phyloP scores from a whole-genome alignment of 371 early-diverging fungal genomes.

The Syncephalastrum monosporum region DNA sequence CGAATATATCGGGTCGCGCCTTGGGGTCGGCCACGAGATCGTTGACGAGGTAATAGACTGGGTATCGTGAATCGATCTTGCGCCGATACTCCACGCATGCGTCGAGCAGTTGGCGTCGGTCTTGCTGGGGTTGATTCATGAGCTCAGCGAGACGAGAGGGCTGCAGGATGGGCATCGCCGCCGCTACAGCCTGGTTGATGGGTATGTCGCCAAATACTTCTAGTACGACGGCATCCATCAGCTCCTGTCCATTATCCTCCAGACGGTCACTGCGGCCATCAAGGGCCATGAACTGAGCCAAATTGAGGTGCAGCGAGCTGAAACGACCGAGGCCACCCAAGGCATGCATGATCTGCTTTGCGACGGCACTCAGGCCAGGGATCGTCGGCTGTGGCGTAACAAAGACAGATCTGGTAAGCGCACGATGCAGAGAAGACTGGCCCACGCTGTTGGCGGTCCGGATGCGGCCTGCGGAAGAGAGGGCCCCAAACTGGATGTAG shows the following conservation, averaged over 20 bases:
- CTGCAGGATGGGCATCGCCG: conserved; percentile 34
- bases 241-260: conserved; percentile 18
- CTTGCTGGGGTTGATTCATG: conserved; percentile 6
- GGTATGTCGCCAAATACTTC: conserved; percentile 50
- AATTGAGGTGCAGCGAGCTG: conserved; percentile 34
- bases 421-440: conserved; percentile 24
- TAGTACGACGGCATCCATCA: conserved; percentile 39
- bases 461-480: conserved; percentile 40
- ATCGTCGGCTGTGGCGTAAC: conserved; percentile 31
- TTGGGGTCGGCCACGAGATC: conserved; percentile 28
- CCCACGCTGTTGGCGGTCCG: conserved; percentile 18
- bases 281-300: conserved; percentile 27
- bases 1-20: conserved; percentile 37
- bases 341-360: conserved; percentile 21
- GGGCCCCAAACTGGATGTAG: conserved; percentile 42
- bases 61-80: conserved; percentile 32
- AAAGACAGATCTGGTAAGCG: conserved; percentile 31
- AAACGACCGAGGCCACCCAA: conserved; percentile 36
- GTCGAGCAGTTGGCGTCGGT: conserved; percentile 25
- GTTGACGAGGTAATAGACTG: conserved; percentile 41
- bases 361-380: conserved; percentile 18
- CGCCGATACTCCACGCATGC: conserved; percentile 42
- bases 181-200: conserved; percentile 46
- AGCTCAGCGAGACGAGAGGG: conserved; percentile 21
- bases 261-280: conserved; percentile 22